phyloP scores from a whole-genome alignment of 2,329 filamentous ascomycete genomes.

The Cephalotrichum gorgonifer region DNA sequence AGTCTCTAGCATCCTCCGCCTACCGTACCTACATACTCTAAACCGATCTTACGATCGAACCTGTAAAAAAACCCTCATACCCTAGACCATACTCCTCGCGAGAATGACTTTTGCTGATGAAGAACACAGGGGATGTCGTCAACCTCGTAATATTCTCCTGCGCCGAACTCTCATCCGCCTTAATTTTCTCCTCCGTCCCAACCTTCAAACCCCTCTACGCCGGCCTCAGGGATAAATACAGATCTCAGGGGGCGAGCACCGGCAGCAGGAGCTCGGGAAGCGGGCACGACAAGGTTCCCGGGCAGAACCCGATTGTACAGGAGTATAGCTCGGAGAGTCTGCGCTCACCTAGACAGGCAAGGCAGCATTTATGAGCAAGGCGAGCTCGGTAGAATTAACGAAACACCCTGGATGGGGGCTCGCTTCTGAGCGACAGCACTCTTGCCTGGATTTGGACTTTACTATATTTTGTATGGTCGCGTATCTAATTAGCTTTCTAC shows the following conservation, averaged over 20 bases:
- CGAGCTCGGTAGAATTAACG: too few species aligned
- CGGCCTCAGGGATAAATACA: not conserved
- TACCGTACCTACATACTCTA: not conserved
- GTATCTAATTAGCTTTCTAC: too few species aligned
- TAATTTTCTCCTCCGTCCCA: not conserved
- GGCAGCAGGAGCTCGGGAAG: not conserved
- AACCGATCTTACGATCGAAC: not conserved
- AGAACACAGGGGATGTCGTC: not conserved
- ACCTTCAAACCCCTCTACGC: conserved; percentile 5
- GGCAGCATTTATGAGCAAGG: too few species aligned
- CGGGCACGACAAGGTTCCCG: too few species aligned
- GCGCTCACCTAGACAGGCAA: too few species aligned
- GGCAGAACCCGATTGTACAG: too few species aligned
- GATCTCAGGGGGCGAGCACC: not conserved
- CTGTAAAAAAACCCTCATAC: not conserved
- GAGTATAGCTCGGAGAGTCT: too few species aligned
- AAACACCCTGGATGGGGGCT: too few species aligned
- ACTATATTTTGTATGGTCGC: too few species aligned
- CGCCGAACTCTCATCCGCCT: conserved; percentile 4
- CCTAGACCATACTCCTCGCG: not conserved
- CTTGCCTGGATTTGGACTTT: too few species aligned
- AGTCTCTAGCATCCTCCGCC: not conserved
- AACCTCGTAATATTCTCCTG: not conserved
- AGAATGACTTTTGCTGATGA: not conserved
- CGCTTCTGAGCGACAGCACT: too few species aligned